Percentiles rank a stretch among this genome's conserved stretches.
phyloP scores from a whole-genome alignment of 169 alveolate genomes.

The Amoebophrya sp. region DNA sequence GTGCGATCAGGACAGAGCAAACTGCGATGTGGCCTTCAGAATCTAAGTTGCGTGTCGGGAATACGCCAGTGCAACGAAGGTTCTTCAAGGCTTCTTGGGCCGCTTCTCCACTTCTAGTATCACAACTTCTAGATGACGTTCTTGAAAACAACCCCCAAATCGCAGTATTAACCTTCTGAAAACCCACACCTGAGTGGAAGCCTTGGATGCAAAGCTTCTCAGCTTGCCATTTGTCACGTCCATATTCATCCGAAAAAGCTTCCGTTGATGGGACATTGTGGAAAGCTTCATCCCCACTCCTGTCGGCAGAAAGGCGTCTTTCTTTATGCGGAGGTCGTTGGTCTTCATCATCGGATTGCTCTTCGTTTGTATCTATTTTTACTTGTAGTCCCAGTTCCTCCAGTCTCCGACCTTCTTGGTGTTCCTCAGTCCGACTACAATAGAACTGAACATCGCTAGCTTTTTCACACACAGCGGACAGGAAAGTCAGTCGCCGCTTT shows the following conservation, averaged over 20 bases:
- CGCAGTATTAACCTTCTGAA: not conserved
- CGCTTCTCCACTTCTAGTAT: not conserved
- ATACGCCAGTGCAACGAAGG: not conserved
- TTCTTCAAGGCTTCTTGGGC: not conserved
- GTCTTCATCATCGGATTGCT: not conserved
- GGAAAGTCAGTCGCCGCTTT: not conserved
- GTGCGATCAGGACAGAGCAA: not conserved
- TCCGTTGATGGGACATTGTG: not conserved
- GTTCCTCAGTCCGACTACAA: not conserved
- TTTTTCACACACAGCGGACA: not conserved
- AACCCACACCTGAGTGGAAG: not conserved
- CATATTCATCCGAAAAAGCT: not conserved
- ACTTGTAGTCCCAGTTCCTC: not conserved
- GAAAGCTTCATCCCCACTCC: no score
- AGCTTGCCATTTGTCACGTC: not conserved
- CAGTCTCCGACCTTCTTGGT: not conserved
- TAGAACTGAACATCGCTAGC: not conserved
- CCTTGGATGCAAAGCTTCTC: not conserved
- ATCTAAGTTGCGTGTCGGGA: not conserved
- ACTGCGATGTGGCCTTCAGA: not conserved
- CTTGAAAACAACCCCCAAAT: not conserved
- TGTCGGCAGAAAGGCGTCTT: no score
- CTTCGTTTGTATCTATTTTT: not conserved
- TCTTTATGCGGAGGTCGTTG: no score
- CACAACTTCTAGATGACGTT: not conserved